phyloP scores from a whole-genome alignment of 768 basidiomycete species.

The Tylopilus intermedius region DNA sequence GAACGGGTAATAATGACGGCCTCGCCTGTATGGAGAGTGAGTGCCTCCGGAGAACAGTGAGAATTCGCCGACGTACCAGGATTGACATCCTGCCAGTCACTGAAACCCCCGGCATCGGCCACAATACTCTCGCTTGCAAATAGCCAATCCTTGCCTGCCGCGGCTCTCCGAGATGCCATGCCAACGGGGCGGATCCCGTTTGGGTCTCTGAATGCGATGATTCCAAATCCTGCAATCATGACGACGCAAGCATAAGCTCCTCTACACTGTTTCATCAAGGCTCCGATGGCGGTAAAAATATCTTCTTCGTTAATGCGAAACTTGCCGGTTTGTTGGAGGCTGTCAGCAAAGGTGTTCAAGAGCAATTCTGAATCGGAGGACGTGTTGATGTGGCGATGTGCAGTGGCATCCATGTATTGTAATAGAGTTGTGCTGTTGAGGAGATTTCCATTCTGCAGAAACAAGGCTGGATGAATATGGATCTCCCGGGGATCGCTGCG shows the following conservation, averaged over 20 bases:
- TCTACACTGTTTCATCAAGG: constrained; percentile 80
- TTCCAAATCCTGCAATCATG: constrained; percentile 99
- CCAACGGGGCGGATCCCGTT: constrained; percentile 96
- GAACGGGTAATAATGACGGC: constrained; percentile 91
- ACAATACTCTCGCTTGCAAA: constrained; percentile 96
- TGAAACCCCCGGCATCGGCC: constrained; percentile 88
- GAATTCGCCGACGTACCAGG: constrained; percentile 53
- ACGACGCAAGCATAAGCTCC: constrained; percentile 97
- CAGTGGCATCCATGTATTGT: constrained; percentile 91
- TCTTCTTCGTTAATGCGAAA: constrained; percentile 99
- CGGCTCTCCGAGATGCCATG: constrained; percentile 63
- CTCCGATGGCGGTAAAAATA: constrained; percentile 90
- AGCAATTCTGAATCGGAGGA: constrained; percentile 96
- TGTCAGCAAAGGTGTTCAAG: constrained; percentile 96
- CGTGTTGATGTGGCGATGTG: constrained; percentile 98
- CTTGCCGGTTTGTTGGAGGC: constrained; percentile 96
- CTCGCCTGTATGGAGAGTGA: constrained; percentile 55
- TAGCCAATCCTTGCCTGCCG: constrained; percentile 73
- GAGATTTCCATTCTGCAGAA: constrained; percentile 87
- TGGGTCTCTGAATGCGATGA: constrained; percentile 96
- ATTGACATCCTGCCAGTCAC: constrained; percentile 88
- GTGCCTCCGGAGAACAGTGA: background rate
- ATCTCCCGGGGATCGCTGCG: background rate
- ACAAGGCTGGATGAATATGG: constrained; percentile 2
- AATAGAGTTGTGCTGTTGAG: constrained; percentile 88